Conservation (phyloP, 2,329 filamentous ascomycete species). For the Fusarium austroafricanum region DNA sequence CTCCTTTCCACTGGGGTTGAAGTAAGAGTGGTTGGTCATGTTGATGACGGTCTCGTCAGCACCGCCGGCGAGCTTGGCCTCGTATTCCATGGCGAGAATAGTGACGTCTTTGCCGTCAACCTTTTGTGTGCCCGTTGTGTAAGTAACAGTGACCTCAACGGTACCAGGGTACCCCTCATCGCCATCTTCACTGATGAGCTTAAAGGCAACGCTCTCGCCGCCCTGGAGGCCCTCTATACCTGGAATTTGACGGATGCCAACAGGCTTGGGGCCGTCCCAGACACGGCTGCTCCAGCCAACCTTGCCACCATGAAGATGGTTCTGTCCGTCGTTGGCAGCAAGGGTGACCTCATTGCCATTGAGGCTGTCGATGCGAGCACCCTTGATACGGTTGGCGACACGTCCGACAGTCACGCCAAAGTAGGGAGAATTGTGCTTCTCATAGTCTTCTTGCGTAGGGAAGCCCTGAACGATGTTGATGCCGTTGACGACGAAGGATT, state of each 20-base stretch:
- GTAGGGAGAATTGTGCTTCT: constrained; percentile 78
- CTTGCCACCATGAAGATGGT: constrained; percentile 78
- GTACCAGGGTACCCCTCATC: constrained; percentile 93
- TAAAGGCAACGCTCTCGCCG: constrained; percentile 75
- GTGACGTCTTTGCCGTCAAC: constrained; percentile 71
- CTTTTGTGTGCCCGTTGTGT: constrained; percentile 77
- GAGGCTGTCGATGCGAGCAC: constrained; percentile 75
- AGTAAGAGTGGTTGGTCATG: constrained; percentile 94
- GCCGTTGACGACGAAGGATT: constrained; percentile 81
- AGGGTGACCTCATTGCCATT: constrained; percentile 79
- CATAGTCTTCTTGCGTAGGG: constrained; percentile 79
- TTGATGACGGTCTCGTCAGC: constrained; percentile 92
- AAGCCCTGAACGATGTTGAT: constrained; percentile 92
- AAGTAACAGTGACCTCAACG: constrained; percentile 81
- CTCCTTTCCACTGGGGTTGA: constrained; percentile 68
- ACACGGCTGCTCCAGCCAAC: constrained; percentile 84
- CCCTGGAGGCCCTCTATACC: constrained; percentile 65
- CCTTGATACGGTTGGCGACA: constrained; percentile 81
- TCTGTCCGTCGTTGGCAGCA: constrained; percentile 79
- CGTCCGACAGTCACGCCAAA: constrained; percentile 96
- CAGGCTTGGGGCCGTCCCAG: constrained; percentile 77
- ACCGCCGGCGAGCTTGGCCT: constrained; percentile 81
- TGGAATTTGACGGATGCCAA: constrained; percentile 63
- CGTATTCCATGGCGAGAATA: constrained; percentile 87
- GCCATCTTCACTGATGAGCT: constrained; percentile 76